Base-by-base conservation (phyloP, 257 asterid genomes). In the Schizonepeta tenuifolia region DNA sequence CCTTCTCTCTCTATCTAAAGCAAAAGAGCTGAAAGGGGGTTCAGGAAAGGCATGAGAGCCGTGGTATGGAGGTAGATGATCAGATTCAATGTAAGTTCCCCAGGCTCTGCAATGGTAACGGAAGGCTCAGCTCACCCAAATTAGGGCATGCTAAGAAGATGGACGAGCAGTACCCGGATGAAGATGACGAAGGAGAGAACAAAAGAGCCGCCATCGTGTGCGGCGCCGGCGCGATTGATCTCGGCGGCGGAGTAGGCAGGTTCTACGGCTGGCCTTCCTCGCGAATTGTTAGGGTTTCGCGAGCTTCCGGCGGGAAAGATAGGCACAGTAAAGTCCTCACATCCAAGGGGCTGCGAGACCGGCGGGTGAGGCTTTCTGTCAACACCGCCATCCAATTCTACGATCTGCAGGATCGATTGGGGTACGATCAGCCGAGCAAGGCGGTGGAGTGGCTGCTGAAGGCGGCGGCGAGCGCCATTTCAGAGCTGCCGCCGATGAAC, bases 371-470 rank as follows among this genome's bases (percentile, higher is more conserved):
- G 63, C 84, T 93, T 1, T 90, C 97, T 0, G 95, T 92, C 8
- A 82, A 85, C 82, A 93, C 98, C 2, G 96, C 98, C 2, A 89
- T 93, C 62, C 93, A 90, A 47, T 90, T 93, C 76, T 90, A 90
- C 24, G 97, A 93, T 78, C 79, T 93, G 26, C 98, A 88, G 74
- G 98, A 93, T 17, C 84, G 98, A 1, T 82, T 92, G 47, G 97
- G 98, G 5, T 83, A 70, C 73, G 96, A 92, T 78, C 96, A 89
- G 85, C 98, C 97, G 18, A 90, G 96, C 78, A 90, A 93, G 85
- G 98, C 97, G 72, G 89, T 93, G 61, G 98, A 93, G 79, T 93
- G 98, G 98, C 83, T 93, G 72, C 81, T 93, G 20, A 88, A 86
- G 67, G 96, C 86, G 22, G 97, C 97, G 1, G 87, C 88, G 12